These are phyloP conservation scores for Plasmodium reichenowi DNA, from an alignment of 169 alveolate species.

Conservation along the genomic window DNA sequence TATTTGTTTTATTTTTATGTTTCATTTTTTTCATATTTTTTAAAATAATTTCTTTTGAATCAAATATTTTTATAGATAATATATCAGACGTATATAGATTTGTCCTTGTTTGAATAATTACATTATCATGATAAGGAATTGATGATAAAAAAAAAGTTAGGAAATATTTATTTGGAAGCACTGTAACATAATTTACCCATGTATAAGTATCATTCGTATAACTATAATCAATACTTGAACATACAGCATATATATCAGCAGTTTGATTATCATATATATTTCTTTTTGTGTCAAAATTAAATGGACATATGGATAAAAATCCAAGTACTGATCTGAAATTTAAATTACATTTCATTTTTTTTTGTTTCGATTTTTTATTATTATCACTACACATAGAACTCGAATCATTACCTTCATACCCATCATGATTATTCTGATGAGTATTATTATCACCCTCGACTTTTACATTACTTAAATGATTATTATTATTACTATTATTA, in stretches of 20 bases:
- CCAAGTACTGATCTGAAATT: conserved; percentile 46
- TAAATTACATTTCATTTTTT: conserved; percentile 50
- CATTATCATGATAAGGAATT: conserved; percentile 48
- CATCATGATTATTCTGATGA: not conserved
- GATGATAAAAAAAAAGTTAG: conserved; percentile 23
- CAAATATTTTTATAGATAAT: conserved; percentile 34
- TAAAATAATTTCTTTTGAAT: conserved; percentile 43
- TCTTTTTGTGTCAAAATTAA: conserved; percentile 15
- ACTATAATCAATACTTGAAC: conserved; percentile 54
- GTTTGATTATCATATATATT: conserved; percentile 26
- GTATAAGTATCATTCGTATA: conserved; percentile 34
- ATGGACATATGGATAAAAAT: conserved; percentile 51
- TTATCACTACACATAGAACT: conserved; percentile 4
- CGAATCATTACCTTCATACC: not conserved
- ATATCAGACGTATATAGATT: conserved; percentile 24
- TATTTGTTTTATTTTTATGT: conserved; percentile 1
- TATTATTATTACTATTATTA: not conserved
- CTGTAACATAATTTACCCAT: conserved; percentile 52
- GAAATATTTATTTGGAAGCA: conserved; percentile 30
- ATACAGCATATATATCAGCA: conserved; percentile 33
- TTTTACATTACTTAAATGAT: not conserved
- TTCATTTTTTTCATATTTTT: conserved; percentile 2
- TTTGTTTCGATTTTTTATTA: conserved; percentile 14
- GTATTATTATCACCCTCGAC: not conserved
- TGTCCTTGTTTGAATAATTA: conserved; percentile 30